phyloP scores from a whole-genome alignment of 352 stramenopile genomes.

The Phytopythium helicoides region DNA sequence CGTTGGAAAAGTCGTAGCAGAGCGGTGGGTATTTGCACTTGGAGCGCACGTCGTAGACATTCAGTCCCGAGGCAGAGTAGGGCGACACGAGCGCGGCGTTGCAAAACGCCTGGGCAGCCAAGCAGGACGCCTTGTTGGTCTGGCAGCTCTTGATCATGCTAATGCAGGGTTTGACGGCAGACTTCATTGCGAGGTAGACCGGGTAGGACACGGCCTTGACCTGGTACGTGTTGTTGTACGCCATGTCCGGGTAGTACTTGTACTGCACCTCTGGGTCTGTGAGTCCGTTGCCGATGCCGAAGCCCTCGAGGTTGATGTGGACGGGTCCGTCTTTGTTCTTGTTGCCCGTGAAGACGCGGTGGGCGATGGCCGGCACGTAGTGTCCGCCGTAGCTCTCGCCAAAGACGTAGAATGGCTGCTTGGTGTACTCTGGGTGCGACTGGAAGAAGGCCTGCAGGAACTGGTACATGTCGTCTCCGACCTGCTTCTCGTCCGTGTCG shows the following conservation, averaged over 20 bases:
- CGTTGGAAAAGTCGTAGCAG: slow-evolving; percentile 95
- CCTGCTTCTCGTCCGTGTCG: slow-evolving; percentile 91
- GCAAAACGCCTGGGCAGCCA: slow-evolving; percentile 88
- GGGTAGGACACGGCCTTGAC: slow-evolving; percentile 65
- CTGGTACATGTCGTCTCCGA: slow-evolving; percentile 94
- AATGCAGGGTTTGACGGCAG: slow-evolving; percentile 53
- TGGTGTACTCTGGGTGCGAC: slow-evolving; percentile 88
- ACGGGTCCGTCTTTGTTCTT: slow-evolving; percentile 40
- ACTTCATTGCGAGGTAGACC: slow-evolving; percentile 68
- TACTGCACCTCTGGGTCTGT: slow-evolving; percentile 92
- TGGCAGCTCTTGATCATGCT: slow-evolving; percentile 90
- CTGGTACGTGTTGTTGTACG: slow-evolving; percentile 89
- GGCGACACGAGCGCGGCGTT: slow-evolving; percentile 76
- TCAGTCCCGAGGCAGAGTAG: slow-evolving; percentile 50
- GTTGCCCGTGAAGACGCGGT: slow-evolving; percentile 79
- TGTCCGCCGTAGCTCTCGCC: slow-evolving; percentile 93
- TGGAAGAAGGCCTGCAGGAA: slow-evolving; percentile 95
- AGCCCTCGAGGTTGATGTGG: slow-evolving; percentile 90
- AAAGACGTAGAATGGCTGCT: slow-evolving; percentile 92
- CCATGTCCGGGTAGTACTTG: slow-evolving; percentile 83
- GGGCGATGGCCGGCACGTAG: slow-evolving; percentile 88
- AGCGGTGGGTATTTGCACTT: slow-evolving; percentile 88
- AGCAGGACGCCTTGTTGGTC: slow-evolving; percentile 59
- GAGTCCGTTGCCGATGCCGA: slow-evolving; percentile 96
- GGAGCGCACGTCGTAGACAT: slow-evolving; percentile 91